Evolutionary conservation across 495 filamentous ascomycete genomes (phyloP), one percentile per base, ranked within the genome.

Genomic region (Glutinoglossum americanum): DNA sequence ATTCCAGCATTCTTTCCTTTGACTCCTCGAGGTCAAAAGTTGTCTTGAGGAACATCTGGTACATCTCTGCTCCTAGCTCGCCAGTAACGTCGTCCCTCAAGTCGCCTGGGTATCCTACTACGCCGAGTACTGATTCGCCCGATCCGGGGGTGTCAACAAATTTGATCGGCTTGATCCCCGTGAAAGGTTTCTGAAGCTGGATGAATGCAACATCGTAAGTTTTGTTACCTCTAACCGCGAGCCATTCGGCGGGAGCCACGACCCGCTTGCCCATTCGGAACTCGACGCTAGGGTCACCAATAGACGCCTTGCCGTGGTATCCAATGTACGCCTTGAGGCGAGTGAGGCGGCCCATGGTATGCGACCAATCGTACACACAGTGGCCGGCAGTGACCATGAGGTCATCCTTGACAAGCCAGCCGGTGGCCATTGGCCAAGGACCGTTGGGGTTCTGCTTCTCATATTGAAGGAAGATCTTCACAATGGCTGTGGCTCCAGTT

Each of bases 401-500:
- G 37, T 41, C 13, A 39, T 41, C 41, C 28, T 39, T 41, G 26
- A 58, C 33, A n/a, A 58, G 41, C 56, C 56, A 58, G 3, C 56
- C 56, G 0, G 56, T 58, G 8, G 56, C 56, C 9, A 58, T 58
- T 1, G 56, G 56, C 56, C 56, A 58, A 1, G 21, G 10, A 58
- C 41, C 56, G 17, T 35, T 17, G 17, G 56, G 56, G 41, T 58
- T 58, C 41, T 58, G 56, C 11, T 58, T 58, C 21, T 58, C 56
- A 51, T 58, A 58, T 2, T 39, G 56, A 10, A 47, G 49, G 56
- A 58, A 58, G 15, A 58, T 7, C 17, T 58, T 58, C 25, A 58
- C 56, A 58, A 58, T 58, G n/a, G 56, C 56, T 58, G 15, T 35
- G n/a, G n/a, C n/a, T n/a, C n/a, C n/a, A n/a, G n/a, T n/a, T n/a